phyloP scores from a whole-genome alignment of 331 rosid genomes.

The Acacia pycnantha region DNA sequence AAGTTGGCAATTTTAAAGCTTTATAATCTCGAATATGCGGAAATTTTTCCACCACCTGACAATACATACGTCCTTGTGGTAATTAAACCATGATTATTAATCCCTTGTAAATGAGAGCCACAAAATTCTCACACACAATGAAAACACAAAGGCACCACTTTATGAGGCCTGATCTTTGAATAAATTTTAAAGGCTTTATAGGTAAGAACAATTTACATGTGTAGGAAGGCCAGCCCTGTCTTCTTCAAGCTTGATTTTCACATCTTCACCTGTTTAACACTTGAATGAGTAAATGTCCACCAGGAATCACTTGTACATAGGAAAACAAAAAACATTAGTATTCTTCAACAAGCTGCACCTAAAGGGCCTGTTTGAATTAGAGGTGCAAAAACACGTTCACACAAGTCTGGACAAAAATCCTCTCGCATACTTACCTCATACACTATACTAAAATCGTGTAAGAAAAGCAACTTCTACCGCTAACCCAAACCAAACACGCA shows the following conservation, averaged over 20 bases:
- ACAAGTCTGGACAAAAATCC: too few relatives aligned
- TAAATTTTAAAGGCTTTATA: not conserved
- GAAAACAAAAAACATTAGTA: not conserved
- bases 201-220: conserved; percentile 43
- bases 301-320: conserved; percentile 10
- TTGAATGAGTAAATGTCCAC: conserved; percentile 19
- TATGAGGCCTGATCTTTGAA: not conserved
- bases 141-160: conserved; percentile 17
- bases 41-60: conserved; percentile 74
- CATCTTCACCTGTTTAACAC: conserved; percentile 67
- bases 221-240: conserved; percentile 62
- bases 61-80: not conserved
- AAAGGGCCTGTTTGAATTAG: not conserved
- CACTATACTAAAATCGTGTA: too few relatives aligned
- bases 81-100: conserved; percentile 10
- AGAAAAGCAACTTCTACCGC: too few relatives aligned
- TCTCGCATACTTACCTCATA: too few relatives aligned
- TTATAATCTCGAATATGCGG: conserved; percentile 68
- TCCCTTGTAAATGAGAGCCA: conserved; percentile 5
- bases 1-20: conserved; percentile 58
- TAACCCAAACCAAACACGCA: too few relatives aligned
- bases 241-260: conserved; percentile 68
- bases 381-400: too few relatives aligned
- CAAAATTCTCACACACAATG: conserved; percentile 18
- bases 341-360: not conserved